Percentiles rank a stretch among this genome's conserved stretches.
phyloP scores from a whole-genome alignment of 2,329 filamentous ascomycete genomes.

The Drechslerella dactyloides region DNA sequence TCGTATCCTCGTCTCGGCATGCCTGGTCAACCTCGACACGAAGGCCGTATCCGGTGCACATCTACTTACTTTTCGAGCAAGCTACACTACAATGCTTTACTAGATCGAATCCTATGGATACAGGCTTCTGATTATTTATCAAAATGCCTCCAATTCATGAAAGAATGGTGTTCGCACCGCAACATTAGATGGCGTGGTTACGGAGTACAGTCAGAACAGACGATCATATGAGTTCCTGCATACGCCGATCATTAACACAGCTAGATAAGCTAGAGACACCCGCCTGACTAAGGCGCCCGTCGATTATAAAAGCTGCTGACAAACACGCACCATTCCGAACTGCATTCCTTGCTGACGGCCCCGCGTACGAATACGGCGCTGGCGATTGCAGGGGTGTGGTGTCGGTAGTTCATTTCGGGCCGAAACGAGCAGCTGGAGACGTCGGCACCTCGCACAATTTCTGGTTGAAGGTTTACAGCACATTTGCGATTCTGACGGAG shows the following conservation, averaged over 20 bases:
- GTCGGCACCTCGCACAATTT: slow-evolving; percentile 8
- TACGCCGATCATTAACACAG: slow-evolving; percentile 1
- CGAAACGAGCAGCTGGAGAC: slow-evolving; percentile 30
- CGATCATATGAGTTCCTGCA: slow-evolving; percentile 2
- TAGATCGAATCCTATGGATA: too few relatives aligned
- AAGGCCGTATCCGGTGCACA: too few relatives aligned
- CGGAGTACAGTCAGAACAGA: background rate
- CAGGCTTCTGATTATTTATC: too few relatives aligned
- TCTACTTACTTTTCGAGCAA: too few relatives aligned
- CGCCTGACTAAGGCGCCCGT: slow-evolving; percentile 23
- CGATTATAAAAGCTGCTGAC: slow-evolving; percentile 49
- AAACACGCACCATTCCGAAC: slow-evolving; percentile 11
- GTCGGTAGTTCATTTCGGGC: slow-evolving; percentile 48
- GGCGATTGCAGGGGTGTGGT: background rate
- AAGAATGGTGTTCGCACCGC: too few relatives aligned
- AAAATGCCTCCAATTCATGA: too few relatives aligned
- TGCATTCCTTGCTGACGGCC: background rate
- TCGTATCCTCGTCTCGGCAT: too few relatives aligned
- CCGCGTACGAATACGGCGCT: background rate
- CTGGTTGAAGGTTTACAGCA: too few relatives aligned
- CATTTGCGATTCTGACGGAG: too few relatives aligned
- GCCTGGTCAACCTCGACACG: too few relatives aligned
- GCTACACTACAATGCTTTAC: too few relatives aligned
- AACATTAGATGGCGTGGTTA: too few relatives aligned
- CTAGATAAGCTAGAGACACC: background rate